Conservation (phyloP, 257 asterid species). For the Orobanche coerulescens region DNA sequence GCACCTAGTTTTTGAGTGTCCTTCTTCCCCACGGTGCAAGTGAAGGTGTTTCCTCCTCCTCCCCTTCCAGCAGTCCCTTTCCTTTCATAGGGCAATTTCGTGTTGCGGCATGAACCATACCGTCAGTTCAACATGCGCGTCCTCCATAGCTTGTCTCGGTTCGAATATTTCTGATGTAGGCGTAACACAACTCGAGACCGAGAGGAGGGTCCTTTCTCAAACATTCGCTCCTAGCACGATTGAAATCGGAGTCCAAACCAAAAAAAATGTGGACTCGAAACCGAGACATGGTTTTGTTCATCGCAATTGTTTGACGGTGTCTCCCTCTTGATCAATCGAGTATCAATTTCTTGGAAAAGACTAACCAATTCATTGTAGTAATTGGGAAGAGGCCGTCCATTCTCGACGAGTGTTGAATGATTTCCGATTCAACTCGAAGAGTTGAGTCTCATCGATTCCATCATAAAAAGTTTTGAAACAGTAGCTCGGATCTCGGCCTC, state of each 20-base stretch:
- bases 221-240: conserved; percentile 17
- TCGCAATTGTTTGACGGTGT: neutral
- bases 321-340: neutral
- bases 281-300: neutral
- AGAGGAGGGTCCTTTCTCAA: conserved; percentile 15
- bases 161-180: conserved; percentile 5
- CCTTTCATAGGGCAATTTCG: neutral
- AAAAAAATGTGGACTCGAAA: conserved; percentile 18
- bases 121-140: neutral
- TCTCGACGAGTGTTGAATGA: neutral
- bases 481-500: conserved; percentile 6
- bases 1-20: neutral
- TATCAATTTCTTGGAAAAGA: neutral
- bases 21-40: neutral
- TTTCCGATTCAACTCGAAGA: neutral
- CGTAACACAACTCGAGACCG: neutral
- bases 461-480: neutral
- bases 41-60: neutral
- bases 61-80: too few species aligned
- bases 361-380: neutral
- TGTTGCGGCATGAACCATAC: too few species aligned
- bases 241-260: conserved; percentile 15
- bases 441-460: neutral
- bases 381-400: neutral
- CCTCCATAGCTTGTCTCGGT: conserved; percentile 4